Evolutionary conservation across 352 stramenopile genomes (phyloP), one percentile per base, ranked within the genome.

Genomic region (Phytophthora citrophthora): DNA sequence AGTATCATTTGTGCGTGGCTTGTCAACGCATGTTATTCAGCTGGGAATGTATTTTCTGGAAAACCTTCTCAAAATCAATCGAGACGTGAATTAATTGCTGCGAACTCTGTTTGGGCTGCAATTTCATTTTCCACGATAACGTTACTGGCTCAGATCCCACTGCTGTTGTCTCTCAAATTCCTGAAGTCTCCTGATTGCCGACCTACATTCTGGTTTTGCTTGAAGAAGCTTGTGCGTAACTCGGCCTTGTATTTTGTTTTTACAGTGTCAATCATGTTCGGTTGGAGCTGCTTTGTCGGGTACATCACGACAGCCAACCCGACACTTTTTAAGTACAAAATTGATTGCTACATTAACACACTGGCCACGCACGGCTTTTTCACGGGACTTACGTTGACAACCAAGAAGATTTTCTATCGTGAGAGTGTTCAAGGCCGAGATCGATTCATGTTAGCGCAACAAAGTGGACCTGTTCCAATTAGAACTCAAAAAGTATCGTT

Each of bases 21-120:
- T 38, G 36, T 45, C n/a, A 72, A 54, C 23, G 43, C 45, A 2
- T 62, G 20, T 18, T 63, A 58, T 34, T 48, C 55, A 1, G 26
- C 48, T 3, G 62, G 62, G 24, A 58, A 72, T 38, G 48, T 67
- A 18, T 71, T 72, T 18, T 56, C 50, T 34, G 18, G 50, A 10
- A 63, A 61, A 50, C 7, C 36, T 31, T 63, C 43, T 24, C 20
- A 10, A 7, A 26, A 68, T 11, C 64, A 68, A 16, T 64, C 64
- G 9, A 45, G 50, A 50, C 26, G 45, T n/a, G 58, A 51, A 15
- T 36, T 72, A 23, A 58, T 55, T 7, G 20, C 46, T 6, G 36
- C 56, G 2, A 72, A 68, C 16, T 54, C 58, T 1, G 27, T 31
- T 1, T 72, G 56, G 56, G 27, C 63, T 2, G 11, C 31, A 2